Conservation (phyloP, 306 rosid species). For the Glycine tomentella region DNA sequence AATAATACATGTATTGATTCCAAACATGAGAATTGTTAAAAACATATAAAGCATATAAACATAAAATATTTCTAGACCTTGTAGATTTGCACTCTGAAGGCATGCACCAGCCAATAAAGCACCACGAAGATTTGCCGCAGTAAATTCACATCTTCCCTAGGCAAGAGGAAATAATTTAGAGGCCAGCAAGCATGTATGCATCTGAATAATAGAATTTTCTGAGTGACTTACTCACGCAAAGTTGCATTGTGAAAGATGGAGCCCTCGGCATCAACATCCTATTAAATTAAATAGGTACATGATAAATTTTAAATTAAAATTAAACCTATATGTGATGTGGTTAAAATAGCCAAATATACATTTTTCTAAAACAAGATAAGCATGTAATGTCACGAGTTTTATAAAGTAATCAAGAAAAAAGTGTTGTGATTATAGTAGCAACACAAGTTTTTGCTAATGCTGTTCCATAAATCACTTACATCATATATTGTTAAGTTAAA, state of each 20-base stretch:
- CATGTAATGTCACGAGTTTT: constrained; percentile 10
- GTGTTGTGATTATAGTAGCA: constrained; percentile 5
- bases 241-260: constrained; percentile 89
- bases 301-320: constrained; percentile 34
- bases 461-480: constrained; percentile 16
- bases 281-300: constrained; percentile 37
- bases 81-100: constrained; percentile 95
- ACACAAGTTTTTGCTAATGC: constrained; percentile 1
- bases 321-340: constrained; percentile 13
- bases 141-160: constrained; percentile 96
- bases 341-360: constrained; percentile 35
- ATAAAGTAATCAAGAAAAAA: constrained; percentile 31
- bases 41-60: neutral
- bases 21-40: constrained; percentile 22
- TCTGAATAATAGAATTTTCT: constrained; percentile 33
- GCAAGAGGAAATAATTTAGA: constrained; percentile 63
- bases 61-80: constrained; percentile 62
- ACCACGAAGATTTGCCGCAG: constrained; percentile 95
- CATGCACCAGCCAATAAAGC: constrained; percentile 86
- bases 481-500: neutral
- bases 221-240: constrained; percentile 84
- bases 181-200: constrained; percentile 35
- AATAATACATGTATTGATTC: constrained; percentile 28
- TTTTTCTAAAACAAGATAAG: constrained; percentile 41
- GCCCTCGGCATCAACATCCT: constrained; percentile 95